Evolutionary conservation across 177 flowering plant species (phyloP), one percentile per base, ranked within the genome.

Genomic region (Vitis hybrid): DNA sequence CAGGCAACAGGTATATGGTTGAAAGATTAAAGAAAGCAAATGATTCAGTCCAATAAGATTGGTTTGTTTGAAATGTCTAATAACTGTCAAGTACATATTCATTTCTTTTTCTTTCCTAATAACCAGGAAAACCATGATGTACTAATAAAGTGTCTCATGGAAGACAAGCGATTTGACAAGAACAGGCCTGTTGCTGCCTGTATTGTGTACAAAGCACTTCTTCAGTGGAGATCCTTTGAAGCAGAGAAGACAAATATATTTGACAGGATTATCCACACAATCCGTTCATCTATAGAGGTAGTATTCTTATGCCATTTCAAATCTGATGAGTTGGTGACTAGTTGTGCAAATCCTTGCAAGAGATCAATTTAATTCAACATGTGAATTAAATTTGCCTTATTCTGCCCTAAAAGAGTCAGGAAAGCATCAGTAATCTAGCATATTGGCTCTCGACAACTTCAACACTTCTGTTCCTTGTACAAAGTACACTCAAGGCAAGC

Each of bases 221-320:
- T 91, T 71, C 96, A 89, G 48, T 91, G 96, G 96, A 81, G 92
- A 81, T 86, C 93, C 60, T 91, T 89, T 79, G 96, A 91, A 75
- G 91, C 92, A 78, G 93, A 91, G 41, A 91, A 86, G 76, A 89
- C 96, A 66, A 79, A 70, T 72, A 84, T 91, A 75, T 91, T 91
- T 79, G 96, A 89, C 63, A 81, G 82, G 64, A 86, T 91, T 61
- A 86, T 86, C 70, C 94, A 87, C 55, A 79, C 88, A 30, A 87
- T 91, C 60, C 78, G 86, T 65, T 74, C 85, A 68, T 83, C 90
- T 46, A 72, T 87, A 11, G 93, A 91, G 90, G 97, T 82, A 82
- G 56, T 55, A 66, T 2, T 11, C 48, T 9, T 46, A 62, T 20
- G 18, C 21, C 20, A 41, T 20, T 10, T 60, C 13, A n/a, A 9